Base-by-base conservation (phyloP, 129 eudicot species). In the Scalesia atractyloides region DNA sequence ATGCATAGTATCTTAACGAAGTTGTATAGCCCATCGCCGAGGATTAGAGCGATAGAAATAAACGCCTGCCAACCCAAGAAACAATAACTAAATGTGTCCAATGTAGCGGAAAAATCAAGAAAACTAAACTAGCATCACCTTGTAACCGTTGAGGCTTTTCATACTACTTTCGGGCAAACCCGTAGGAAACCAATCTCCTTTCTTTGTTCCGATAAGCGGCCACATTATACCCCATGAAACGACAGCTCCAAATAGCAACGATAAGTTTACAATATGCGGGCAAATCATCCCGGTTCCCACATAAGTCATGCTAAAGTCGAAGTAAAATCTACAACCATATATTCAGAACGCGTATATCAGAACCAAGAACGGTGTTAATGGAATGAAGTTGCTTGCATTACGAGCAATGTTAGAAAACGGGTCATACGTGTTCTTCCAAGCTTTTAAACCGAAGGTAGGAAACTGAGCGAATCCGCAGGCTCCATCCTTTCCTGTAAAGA, bases 231-330 rank as follows among this genome's bases (percentile, higher is more conserved):
- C 98, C 91, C 96, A 93, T 8, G 99, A 94, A 69, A 94, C 54
- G 26, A 90, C 81, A 19, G 97, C 93, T 74, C 99, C 97, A 64
- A 94, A 67, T 36, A 94, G 85, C 82, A 90, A 62, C 7, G 99
- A 94, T 34, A 94, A 22, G 86, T 94, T 94, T 56, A 94, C 96
- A 41, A 86, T 86, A 82, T 94, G 92, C 52, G 99, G 83, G 69
- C 97, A 94, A 22, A 94, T 94, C 99, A 94, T 90, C 39, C 99
- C 96, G 1, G 92, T 87, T 68, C 99, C 99, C 66, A 94, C 91
- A 19, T 87, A 94, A 13, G 99, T 94, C 85, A 84, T 49, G 91
- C 96, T 87, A 77, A 88, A 94, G 79, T 94, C 96, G 68, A 94
- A 94, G 85, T 84, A 94, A 67, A 94, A 94, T 74, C 99, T 94